These are phyloP conservation scores for Fusarium tuaranense DNA, from an alignment of 2,329 filamentous ascomycete genomes.

Conservation along the genomic window DNA sequence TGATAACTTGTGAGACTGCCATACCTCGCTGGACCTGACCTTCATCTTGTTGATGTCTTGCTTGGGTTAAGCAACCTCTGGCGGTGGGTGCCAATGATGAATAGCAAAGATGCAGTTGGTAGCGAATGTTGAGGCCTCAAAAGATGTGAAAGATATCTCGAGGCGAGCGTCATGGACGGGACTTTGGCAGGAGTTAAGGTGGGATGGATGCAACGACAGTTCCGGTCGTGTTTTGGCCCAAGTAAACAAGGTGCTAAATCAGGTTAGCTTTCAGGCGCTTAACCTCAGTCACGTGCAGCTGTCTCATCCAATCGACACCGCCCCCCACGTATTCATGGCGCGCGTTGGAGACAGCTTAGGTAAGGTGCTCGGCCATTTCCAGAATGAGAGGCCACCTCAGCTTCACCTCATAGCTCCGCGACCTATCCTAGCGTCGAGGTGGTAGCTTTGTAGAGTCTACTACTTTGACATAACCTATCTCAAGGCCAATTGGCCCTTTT, in stretches of 20 bases:
- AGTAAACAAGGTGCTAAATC: slow-evolving; percentile 49
- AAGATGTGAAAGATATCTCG: slow-evolving; percentile 10
- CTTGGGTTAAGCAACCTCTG: neutral
- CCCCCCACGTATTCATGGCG: neutral
- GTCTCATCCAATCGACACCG: slow-evolving; percentile 8
- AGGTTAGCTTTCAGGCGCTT: slow-evolving; percentile 29
- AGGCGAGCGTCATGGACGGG: slow-evolving; percentile 13
- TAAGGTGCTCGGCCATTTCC: slow-evolving; percentile 30
- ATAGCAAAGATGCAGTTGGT: neutral
- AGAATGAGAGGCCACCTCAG: slow-evolving; percentile 51
- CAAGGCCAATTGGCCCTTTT: slow-evolving; percentile 42
- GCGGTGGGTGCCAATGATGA: neutral
- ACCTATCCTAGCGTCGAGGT: slow-evolving; percentile 12
- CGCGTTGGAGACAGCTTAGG: slow-evolving; percentile 32
- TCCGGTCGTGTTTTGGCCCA: slow-evolving; percentile 43
- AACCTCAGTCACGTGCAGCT: slow-evolving; percentile 25
- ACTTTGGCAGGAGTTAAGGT: slow-evolving; percentile 24
- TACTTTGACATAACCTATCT: slow-evolving; percentile 12
- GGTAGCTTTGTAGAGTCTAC: slow-evolving; percentile 30
- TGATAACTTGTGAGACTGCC: slow-evolving; percentile 32
- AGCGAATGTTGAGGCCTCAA: slow-evolving; percentile 6
- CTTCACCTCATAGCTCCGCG: slow-evolving; percentile 44
- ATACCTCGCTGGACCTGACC: slow-evolving; percentile 45
- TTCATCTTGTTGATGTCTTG: slow-evolving; percentile 40
- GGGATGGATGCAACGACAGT: slow-evolving; percentile 24